phyloP scores from a whole-genome alignment of 2,329 filamentous ascomycete genomes.

The Sporothrix phasma region DNA sequence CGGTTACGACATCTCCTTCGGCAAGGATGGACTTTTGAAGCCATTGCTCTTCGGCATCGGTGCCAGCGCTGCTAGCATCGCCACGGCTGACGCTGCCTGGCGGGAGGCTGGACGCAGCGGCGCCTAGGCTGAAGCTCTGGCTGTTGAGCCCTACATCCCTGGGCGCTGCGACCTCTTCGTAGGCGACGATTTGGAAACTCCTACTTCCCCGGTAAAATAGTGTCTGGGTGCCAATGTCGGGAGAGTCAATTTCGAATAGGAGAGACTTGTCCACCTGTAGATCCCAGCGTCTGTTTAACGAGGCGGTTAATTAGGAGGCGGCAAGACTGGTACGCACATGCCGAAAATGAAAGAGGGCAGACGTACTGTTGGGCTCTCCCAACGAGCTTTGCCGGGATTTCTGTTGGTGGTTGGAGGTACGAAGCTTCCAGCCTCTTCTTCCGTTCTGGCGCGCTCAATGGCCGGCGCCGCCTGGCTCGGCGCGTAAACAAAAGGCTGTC shows the following conservation, averaged over 20 bases:
- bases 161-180: constrained; percentile 90
- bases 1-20: constrained; percentile 16
- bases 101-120: constrained; percentile 76
- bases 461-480: constrained; percentile 3
- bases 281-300: constrained; percentile 54
- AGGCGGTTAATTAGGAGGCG: constrained; percentile 3
- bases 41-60: constrained; percentile 62
- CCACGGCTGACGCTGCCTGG: constrained; percentile 84
- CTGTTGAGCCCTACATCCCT: constrained; percentile 83
- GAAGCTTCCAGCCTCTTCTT: constrained; percentile 63
- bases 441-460: constrained; percentile 37
- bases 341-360: neutral
- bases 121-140: constrained; percentile 56
- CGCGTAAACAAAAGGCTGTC: constrained; percentile 16
- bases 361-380: constrained; percentile 70
- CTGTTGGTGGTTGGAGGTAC: constrained; percentile 68
- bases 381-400: constrained; percentile 78
- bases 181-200: constrained; percentile 85
- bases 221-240: constrained; percentile 89
- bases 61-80: constrained; percentile 73
- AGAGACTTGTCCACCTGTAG: constrained; percentile 68
- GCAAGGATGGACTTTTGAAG: constrained; percentile 26
- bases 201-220: constrained; percentile 85
- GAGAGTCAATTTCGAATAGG: constrained; percentile 77
- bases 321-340: neutral